Percentiles rank a stretch among this genome's conserved stretches.
Conservation (phyloP, 768 basidiomycete genomes). For the Strobilomyces dryophilus region DNA sequence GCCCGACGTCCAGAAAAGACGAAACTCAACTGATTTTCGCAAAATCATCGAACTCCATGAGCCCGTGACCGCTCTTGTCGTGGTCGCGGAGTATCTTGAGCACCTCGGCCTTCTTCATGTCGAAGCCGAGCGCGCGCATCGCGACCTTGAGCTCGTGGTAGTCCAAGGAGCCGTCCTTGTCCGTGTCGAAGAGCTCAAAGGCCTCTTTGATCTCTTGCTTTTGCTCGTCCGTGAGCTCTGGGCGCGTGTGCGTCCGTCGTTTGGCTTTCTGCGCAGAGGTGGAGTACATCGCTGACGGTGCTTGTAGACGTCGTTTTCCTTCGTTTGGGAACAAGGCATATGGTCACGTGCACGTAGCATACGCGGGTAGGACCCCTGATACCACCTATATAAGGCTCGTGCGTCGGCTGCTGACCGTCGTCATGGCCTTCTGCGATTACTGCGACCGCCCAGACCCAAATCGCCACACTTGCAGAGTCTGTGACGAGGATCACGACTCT, state of each 20-base stretch:
- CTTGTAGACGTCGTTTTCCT: background rate
- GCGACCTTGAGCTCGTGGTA: slow-evolving; percentile 99
- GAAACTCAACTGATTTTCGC: slow-evolving; percentile 82
- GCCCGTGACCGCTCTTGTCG: slow-evolving; percentile 73
- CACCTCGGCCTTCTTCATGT: slow-evolving; percentile 97
- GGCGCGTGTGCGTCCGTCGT: slow-evolving; percentile 67
- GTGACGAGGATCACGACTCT: slow-evolving; percentile 14
- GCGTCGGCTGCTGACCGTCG: slow-evolving; percentile 17
- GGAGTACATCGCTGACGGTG: slow-evolving; percentile 42
- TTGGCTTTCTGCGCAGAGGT: slow-evolving; percentile 71
- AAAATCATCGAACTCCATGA: slow-evolving; percentile 94
- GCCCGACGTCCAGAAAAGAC: background rate
- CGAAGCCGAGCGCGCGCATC: slow-evolving; percentile 96
- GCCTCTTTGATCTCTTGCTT: slow-evolving; percentile 98
- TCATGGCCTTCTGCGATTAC: slow-evolving; percentile 33
- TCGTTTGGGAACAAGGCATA: background rate
- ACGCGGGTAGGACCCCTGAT: slow-evolving; percentile 31
- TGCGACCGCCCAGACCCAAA: slow-evolving; percentile 17
- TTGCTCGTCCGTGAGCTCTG: slow-evolving; percentile 84
- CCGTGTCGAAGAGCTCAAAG: slow-evolving; percentile 98
- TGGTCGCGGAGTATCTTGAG: slow-evolving; percentile 90
- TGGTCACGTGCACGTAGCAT: slow-evolving; percentile 22
- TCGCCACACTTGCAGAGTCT: slow-evolving; percentile 46
- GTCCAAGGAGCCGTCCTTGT: slow-evolving; percentile 94
- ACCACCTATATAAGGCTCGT: background rate